Percentiles rank a stretch among this genome's conserved stretches.
These are phyloP conservation scores for Mucor sp. DNA, from an alignment of 371 early-diverging fungal genomes.

Conservation along the genomic window DNA sequence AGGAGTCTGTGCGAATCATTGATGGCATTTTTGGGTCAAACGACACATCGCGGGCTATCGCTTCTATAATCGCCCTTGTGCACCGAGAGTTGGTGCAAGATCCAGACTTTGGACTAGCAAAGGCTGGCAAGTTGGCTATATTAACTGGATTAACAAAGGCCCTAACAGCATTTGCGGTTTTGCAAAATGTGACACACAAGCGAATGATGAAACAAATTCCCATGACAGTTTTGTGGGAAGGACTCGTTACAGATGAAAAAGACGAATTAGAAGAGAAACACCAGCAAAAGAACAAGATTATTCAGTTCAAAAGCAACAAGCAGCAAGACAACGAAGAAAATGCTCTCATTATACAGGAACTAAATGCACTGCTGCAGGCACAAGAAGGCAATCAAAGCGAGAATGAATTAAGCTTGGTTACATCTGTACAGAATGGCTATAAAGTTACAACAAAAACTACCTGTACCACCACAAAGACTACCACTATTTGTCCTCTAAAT, in stretches of 20 bases:
- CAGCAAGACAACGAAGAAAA: neutral
- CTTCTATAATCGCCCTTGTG: slow-evolving; percentile 74
- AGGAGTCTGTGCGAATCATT: slow-evolving; percentile 85
- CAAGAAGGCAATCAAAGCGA: neutral
- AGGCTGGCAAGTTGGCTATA: slow-evolving; percentile 63
- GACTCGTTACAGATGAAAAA: slow-evolving; percentile 36
- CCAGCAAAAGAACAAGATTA: neutral
- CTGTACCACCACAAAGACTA: slow-evolving; percentile 35
- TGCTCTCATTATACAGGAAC: slow-evolving; percentile 6
- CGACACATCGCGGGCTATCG: slow-evolving; percentile 83
- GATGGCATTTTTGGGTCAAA: slow-evolving; percentile 90
- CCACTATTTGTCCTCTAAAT: slow-evolving; percentile 33
- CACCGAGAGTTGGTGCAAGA: slow-evolving; percentile 68
- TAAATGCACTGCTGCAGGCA: neutral
- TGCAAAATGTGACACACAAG: slow-evolving; percentile 75
- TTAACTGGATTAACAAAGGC: slow-evolving; percentile 76
- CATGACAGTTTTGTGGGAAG: slow-evolving; percentile 46
- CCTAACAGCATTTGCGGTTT: slow-evolving; percentile 75
- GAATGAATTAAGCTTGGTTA: neutral
- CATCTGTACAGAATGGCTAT: slow-evolving; percentile 13
- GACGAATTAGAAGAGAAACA: slow-evolving; percentile 10
- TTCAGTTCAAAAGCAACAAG: slow-evolving; percentile 12
- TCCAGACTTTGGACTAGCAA: slow-evolving; percentile 58
- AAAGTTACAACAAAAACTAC: slow-evolving; percentile 41
- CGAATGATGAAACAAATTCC: slow-evolving; percentile 47